These are phyloP conservation scores for Leccinum subtestaceum DNA, from an alignment of 768 basidiomycete genomes.

Conservation along the genomic window DNA sequence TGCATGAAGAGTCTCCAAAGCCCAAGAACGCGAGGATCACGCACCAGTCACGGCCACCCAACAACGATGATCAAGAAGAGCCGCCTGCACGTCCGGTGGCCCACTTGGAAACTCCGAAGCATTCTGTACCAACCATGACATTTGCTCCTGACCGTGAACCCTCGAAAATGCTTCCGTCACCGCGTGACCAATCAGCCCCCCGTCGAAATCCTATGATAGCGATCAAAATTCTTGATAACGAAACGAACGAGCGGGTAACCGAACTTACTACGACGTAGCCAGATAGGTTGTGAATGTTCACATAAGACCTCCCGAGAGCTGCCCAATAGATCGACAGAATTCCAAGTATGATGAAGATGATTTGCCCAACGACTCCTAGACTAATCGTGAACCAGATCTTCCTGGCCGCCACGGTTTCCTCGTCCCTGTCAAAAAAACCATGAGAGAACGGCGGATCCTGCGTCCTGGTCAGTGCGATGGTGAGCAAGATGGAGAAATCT, in stretches of 20 bases:
- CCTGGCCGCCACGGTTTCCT: slow-evolving; percentile 32
- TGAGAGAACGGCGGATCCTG: slow-evolving; percentile 31
- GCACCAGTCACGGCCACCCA: slow-evolving; percentile 58
- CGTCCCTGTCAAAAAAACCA: slow-evolving; percentile 28
- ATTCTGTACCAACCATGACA: slow-evolving; percentile 47
- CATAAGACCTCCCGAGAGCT: slow-evolving; percentile 45
- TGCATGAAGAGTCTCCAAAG: not conserved
- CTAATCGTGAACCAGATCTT: slow-evolving; percentile 42
- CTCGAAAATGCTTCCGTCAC: slow-evolving; percentile 40
- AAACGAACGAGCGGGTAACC: not conserved
- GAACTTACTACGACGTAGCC: slow-evolving; percentile 55
- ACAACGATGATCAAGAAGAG: slow-evolving; percentile 46
- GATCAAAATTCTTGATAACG: not conserved
- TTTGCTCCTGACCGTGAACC: slow-evolving; percentile 28
- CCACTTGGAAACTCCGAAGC: slow-evolving; percentile 47
- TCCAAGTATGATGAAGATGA: slow-evolving; percentile 44
- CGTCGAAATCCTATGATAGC: slow-evolving; percentile 55
- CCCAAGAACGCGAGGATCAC: slow-evolving; percentile 17
- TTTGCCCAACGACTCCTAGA: slow-evolving; percentile 32
- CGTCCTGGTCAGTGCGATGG: slow-evolving; percentile 5
- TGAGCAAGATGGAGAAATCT: not conserved
- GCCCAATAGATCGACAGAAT: slow-evolving; percentile 63
- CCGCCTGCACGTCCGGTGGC: slow-evolving; percentile 38
- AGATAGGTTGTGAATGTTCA: slow-evolving; percentile 39
- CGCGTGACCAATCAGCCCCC: slow-evolving; percentile 45